A percentile compares a stretch with the other conserved stretches of the same genome.
Evolutionary conservation across 495 filamentous ascomycete species (phyloP).

Genomic region (Trichoderma virens): DNA sequence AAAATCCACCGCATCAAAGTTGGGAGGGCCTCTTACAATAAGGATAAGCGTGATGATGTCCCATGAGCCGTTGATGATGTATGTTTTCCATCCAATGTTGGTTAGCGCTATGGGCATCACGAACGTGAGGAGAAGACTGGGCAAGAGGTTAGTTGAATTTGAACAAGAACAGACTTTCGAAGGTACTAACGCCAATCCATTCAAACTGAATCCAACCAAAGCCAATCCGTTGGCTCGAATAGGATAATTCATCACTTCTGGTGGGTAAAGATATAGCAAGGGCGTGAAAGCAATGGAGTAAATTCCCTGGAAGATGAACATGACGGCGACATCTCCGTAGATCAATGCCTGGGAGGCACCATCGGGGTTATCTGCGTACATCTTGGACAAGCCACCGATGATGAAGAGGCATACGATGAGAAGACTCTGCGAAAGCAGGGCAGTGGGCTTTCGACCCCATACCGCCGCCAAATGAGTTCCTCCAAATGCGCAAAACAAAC

Average conservation of each 20-base stretch:
- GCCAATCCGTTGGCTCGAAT: slow-evolving; percentile 29
- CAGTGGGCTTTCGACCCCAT: slow-evolving; percentile 39
- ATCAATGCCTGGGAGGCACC: slow-evolving; percentile 26
- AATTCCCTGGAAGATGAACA: slow-evolving; percentile 42
- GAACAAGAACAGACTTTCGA: background rate
- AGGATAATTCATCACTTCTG: slow-evolving; percentile 24
- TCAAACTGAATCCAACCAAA: slow-evolving; percentile 26
- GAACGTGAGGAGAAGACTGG: slow-evolving; percentile 37
- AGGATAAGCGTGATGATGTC: slow-evolving; percentile 23
- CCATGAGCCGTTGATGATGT: slow-evolving; percentile 27
- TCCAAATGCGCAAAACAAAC: slow-evolving; percentile 28
- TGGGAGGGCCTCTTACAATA: slow-evolving; percentile 15
- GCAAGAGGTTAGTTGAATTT: slow-evolving; percentile 3
- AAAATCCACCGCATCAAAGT: background rate
- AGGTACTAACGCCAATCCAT: slow-evolving; percentile 37
- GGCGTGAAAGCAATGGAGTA: slow-evolving; percentile 45
- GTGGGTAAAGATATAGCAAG: slow-evolving; percentile 42
- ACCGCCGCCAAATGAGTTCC: slow-evolving; percentile 31
- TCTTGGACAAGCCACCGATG: slow-evolving; percentile 42
- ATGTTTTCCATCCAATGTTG: slow-evolving; percentile 29
- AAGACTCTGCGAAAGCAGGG: slow-evolving; percentile 27
- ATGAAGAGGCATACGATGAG: slow-evolving; percentile 41
- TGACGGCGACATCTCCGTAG: slow-evolving; percentile 32
- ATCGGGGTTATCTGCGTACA: slow-evolving; percentile 35
- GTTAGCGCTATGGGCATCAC: slow-evolving; percentile 41